Percentiles rank a stretch among this genome's conserved stretches.
Conservation (phyloP, 495 filamentous ascomycete species). For the Hamigera avellanea region DNA sequence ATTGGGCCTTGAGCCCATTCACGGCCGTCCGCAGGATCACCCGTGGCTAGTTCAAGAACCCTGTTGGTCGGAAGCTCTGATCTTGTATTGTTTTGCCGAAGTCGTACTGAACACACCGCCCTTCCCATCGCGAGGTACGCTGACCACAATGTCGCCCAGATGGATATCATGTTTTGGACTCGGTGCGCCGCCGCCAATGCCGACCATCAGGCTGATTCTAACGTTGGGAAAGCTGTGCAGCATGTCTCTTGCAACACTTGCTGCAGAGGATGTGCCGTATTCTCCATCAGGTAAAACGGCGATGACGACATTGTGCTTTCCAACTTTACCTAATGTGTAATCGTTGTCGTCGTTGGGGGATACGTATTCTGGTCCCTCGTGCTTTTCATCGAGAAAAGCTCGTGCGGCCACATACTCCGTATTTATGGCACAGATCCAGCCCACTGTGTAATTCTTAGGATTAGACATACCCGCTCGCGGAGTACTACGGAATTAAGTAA, state of each 20-base stretch:
- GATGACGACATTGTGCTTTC: conserved; percentile 23
- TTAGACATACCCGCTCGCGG: too few species aligned
- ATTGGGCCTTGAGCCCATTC: conserved; percentile 2
- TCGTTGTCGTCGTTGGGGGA: conserved; percentile 15
- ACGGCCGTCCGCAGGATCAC: conserved; percentile 8
- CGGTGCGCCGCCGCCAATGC: conserved; percentile 16
- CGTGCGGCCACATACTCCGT: conserved; percentile 20
- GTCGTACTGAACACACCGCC: conserved; percentile 7
- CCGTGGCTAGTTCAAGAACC: conserved; percentile 10
- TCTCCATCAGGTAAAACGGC: conserved; percentile 16
- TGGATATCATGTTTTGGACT: conserved; percentile 14
- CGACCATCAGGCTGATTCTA: conserved; percentile 21
- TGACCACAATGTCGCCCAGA: conserved; percentile 11
- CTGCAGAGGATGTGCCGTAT: too few species aligned
- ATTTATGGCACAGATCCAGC: conserved; percentile 26
- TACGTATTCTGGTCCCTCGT: conserved; percentile 20
- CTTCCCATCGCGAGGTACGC: not conserved
- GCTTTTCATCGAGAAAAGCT: too few species aligned
- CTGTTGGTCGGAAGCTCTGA: conserved; percentile 12
- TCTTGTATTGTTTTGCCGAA: conserved; percentile 2
- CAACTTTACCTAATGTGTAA: conserved; percentile 23
- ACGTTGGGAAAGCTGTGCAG: conserved; percentile 18
- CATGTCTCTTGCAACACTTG: too few species aligned
- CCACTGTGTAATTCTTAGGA: conserved; percentile 16
- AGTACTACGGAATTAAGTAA: too few species aligned